Evolutionary conservation across 768 basidiomycete genomes (phyloP).

Genomic region (Kwoniella sp.): DNA sequence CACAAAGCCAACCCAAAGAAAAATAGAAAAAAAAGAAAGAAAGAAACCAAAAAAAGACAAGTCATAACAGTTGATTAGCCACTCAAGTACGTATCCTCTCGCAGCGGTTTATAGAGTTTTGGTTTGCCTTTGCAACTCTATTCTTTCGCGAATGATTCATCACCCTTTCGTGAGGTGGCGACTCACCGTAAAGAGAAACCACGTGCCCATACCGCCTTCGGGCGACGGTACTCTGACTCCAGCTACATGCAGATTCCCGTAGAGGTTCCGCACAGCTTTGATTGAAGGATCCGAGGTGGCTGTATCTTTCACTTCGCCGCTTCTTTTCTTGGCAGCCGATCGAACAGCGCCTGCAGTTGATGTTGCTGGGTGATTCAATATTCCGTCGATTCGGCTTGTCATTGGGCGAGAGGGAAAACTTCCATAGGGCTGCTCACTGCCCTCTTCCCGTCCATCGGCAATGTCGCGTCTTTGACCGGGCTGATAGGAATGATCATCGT

Average conservation of each 20-base stretch:
- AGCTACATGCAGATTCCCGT: constrained; percentile 43
- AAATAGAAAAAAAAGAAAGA: neutral
- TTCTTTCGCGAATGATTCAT: too few species aligned
- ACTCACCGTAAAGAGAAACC: constrained; percentile 52
- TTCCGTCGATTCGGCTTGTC: too few species aligned
- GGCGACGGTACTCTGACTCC: constrained; percentile 39
- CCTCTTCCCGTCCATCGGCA: too few species aligned
- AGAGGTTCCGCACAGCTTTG: constrained; percentile 37
- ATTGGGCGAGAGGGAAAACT: too few species aligned
- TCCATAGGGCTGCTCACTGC: too few species aligned
- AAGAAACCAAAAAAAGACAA: neutral
- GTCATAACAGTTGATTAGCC: too few species aligned
- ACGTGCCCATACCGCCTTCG: constrained; percentile 41
- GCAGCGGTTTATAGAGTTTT: too few species aligned
- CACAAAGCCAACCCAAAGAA: neutral
- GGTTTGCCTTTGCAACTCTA: too few species aligned
- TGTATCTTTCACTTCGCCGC: neutral
- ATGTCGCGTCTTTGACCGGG: too few species aligned
- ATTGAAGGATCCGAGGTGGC: neutral
- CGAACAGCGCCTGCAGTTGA: neutral
- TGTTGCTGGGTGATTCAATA: neutral
- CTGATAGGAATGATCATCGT: too few species aligned
- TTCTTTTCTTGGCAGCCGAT: neutral
- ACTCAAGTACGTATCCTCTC: too few species aligned
- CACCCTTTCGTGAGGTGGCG: too few species aligned